Conservation (phyloP, 1,284 basidiomycete species). For the Anthracocystis panici-leucophaei region DNA sequence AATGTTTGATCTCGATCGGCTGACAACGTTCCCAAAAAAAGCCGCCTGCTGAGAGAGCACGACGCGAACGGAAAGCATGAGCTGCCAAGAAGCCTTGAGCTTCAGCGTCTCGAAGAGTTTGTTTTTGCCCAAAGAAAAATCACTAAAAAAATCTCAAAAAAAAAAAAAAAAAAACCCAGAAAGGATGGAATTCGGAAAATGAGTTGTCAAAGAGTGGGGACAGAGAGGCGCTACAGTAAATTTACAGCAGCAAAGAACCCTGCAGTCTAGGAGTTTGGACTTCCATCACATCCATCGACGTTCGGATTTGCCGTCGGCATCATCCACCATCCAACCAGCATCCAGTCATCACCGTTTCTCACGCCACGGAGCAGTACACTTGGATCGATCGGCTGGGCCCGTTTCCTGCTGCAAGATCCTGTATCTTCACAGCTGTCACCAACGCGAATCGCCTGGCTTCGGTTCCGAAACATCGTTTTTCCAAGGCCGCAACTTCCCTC, state of each 20-base stretch:
- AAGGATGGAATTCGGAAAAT: constrained; percentile 36
- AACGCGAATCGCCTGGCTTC: not conserved
- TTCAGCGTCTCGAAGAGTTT: constrained; percentile 5
- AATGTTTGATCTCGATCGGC: not conserved
- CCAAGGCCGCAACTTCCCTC: not conserved
- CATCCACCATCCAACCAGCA: constrained; percentile 9
- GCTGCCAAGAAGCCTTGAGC: not conserved
- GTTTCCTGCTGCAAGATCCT: not conserved
- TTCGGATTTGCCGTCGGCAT: constrained; percentile 23
- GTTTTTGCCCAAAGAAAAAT: constrained; percentile 5
- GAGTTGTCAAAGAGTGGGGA: constrained; percentile 10
- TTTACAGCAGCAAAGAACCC: not conserved
- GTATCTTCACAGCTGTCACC: not conserved
- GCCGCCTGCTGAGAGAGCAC: not conserved
- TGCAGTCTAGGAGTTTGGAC: constrained; percentile 3
- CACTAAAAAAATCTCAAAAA: constrained; percentile 3
- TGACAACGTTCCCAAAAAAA: not conserved
- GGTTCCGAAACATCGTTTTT: not conserved
- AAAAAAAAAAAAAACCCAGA: constrained; percentile 12
- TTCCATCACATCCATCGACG: constrained; percentile 6
- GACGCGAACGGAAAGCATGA: not conserved
- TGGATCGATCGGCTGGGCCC: not conserved
- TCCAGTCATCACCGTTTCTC: not conserved
- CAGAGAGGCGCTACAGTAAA: not conserved
- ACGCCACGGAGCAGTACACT: not conserved